Base-by-base conservation (phyloP, 768 basidiomycete genomes). In the Kwoniella pini region DNA sequence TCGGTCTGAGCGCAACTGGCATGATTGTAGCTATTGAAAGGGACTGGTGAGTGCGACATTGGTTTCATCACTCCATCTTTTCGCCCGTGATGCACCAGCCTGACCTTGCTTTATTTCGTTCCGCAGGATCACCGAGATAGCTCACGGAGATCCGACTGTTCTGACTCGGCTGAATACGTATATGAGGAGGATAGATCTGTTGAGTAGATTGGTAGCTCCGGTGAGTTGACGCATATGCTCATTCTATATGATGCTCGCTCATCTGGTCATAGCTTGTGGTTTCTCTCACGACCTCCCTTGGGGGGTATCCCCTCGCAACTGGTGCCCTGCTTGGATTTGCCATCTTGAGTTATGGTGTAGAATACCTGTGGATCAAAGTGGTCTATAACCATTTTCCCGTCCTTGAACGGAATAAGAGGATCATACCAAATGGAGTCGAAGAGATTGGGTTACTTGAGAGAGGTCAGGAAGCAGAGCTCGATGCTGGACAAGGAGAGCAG, bases 41-140 rank as follows among this genome's bases (percentile, higher is more conserved):
- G 27, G 77, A 79, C 45, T 79, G 77, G 77, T 75, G 48, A 39
- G 73, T 65, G 10, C n/a, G n/a, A n/a, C n/a, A n/a, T n/a, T n/a
- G n/a, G n/a, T n/a, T n/a, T n/a, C n/a, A n/a, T n/a, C n/a, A n/a
- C n/a, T n/a, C n/a, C n/a, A n/a, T n/a, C n/a, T n/a, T n/a, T n/a
- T n/a, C n/a, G n/a, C n/a, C n/a, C n/a, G n/a, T n/a, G n/a, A n/a
- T n/a, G n/a, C n/a, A n/a, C n/a, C n/a, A n/a, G n/a, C n/a, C 28
- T 52, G 44, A 30, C 9, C 24, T 26, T 22, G 12, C 9, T 48
- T 48, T 36, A n/a, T 6, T 17, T 5, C 17, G 13, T 19, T 4
- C 15, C 27, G 7, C 40, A 75, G 74, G 74, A 68, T 77, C 33
- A 70, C 74, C 22, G 71, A 72, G 24, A 72, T 79, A 26, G 62